A percentile compares a stretch with the other conserved stretches of the same genome.
These are phyloP conservation scores for Mucor circinelloides DNA, from an alignment of 371 early-diverging fungal genomes.

Conservation along the genomic window DNA sequence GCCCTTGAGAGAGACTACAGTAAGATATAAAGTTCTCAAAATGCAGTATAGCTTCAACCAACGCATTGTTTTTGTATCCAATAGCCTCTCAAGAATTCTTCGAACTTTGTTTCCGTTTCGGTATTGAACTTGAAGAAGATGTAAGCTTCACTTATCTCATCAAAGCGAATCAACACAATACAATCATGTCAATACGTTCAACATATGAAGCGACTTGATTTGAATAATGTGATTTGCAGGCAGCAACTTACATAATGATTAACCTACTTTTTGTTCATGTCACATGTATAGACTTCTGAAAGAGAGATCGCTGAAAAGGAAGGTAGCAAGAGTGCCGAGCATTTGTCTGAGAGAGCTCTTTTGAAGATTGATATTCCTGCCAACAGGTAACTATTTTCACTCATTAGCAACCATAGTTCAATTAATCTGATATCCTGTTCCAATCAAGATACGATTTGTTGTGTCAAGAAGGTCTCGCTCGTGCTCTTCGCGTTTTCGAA, in stretches of 20 bases:
- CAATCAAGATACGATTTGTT: conserved; percentile 91
- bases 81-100: conserved; percentile 87
- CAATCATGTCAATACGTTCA: neutral
- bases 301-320: conserved; percentile 74
- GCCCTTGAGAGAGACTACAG: conserved; percentile 82
- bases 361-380: conserved; percentile 99
- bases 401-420: neutral
- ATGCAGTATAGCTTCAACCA: neutral
- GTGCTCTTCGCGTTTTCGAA: conserved; percentile 84
- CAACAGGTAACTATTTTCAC: conserved; percentile 79
- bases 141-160: conserved; percentile 41
- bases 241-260: neutral
- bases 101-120: conserved; percentile 99
- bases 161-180: neutral
- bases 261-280: neutral
- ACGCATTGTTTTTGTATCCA: neutral
- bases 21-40: conserved; percentile 28
- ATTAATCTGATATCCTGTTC: neutral
- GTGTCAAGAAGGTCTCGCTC: conserved; percentile 93
- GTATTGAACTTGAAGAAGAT: conserved; percentile 99
- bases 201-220: neutral
- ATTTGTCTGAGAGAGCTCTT: conserved; percentile 74
- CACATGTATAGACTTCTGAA: conserved; percentile 72
- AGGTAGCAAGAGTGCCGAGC: conserved; percentile 54
- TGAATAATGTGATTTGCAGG: neutral